Base-by-base conservation (phyloP, 768 basidiomycete species). In the Trametes coccinea region DNA sequence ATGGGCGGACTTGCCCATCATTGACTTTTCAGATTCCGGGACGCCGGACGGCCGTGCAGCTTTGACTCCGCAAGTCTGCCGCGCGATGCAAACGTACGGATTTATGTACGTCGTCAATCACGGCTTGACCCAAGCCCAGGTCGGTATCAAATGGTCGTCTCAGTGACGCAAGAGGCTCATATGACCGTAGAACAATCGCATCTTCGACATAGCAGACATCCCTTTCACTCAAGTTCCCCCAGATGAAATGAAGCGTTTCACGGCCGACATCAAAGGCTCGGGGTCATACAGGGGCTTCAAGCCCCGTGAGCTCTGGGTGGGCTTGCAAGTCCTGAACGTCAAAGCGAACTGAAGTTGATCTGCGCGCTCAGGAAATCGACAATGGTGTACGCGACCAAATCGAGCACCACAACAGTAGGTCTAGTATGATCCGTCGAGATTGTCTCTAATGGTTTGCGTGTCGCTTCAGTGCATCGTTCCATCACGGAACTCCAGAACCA, bases 321-420 rank as follows among this genome's bases (percentile, higher is more conserved):
- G 73, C 67, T 6, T 27, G 1, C 30, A 41, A 13, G 3, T 5
- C 9, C 9, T 10, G 46, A 30, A 31, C 49, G 27, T 22, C 4
- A 16, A 0, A 14, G 16, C 16, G 47, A 9, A 2, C n/a, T 30
- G 11, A 4, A 11, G 6, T 22, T 6, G 16, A 37, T 11, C 4
- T 22, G 5, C 22, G 1, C 9, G 6, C 10, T 17, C 55, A 89
- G 87, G 82, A 84, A 51, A 82, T 88, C 47, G 84, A 83, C 43
- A 79, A 79, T 10, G 87, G 87, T 5, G 82, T 89, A 29, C 78
- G 72, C 16, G 88, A 89, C 67, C 84, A 87, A 64, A 65, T 87
- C 16, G 87, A 89, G 66, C 76, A 82, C 53, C 88, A 89, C 66
- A 85, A 83, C 63, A 77, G 87, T 88, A n/a, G 34, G 47, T 63